Percentiles rank a stretch among this genome's conserved stretches.
phyloP scores from a whole-genome alignment of 306 rosid species.

The Acacia melanoxylon region DNA sequence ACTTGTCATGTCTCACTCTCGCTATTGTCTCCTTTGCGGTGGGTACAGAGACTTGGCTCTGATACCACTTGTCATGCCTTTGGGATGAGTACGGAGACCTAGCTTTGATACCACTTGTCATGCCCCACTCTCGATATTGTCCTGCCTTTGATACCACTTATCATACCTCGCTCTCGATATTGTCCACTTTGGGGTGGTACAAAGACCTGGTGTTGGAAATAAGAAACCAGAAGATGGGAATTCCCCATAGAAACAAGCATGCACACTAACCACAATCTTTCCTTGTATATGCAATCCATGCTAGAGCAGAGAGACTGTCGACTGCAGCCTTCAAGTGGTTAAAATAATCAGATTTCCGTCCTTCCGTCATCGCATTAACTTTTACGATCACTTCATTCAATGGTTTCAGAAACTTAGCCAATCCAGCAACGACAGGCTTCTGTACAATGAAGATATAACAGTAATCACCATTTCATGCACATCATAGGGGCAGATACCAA shows the following conservation, averaged over 20 bases:
- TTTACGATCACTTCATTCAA: conserved; percentile 67
- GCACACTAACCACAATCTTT: conserved; percentile 77
- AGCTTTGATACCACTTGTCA: too few species aligned
- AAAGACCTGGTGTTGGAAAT: too few species aligned
- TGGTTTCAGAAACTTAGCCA: conserved; percentile 86
- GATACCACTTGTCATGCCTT: too few species aligned
- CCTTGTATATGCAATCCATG: conserved; percentile 89
- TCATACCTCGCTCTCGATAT: too few species aligned
- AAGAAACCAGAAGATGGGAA: conserved; percentile 27
- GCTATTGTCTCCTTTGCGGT: too few species aligned
- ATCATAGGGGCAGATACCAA: neutral
- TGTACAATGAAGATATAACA: conserved; percentile 36
- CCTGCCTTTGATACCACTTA: too few species aligned
- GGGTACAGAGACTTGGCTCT: too few species aligned
- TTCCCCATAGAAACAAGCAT: conserved; percentile 23
- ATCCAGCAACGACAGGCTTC: conserved; percentile 81
- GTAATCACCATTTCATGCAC: conserved; percentile 15
- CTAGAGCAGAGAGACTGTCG: conserved; percentile 95
- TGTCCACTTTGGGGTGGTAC: too few species aligned
- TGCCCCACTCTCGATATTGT: too few species aligned
- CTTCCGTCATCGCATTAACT: conserved; percentile 72
- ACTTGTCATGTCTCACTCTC: too few species aligned
- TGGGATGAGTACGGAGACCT: too few species aligned
- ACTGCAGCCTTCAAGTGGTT: conserved; percentile 87
- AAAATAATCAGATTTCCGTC: conserved; percentile 80